Evolutionary conservation across 2,329 filamentous ascomycete species (phyloP), one percentile per base, ranked within the genome.

Genomic region (Verticillium isaacii): DNA sequence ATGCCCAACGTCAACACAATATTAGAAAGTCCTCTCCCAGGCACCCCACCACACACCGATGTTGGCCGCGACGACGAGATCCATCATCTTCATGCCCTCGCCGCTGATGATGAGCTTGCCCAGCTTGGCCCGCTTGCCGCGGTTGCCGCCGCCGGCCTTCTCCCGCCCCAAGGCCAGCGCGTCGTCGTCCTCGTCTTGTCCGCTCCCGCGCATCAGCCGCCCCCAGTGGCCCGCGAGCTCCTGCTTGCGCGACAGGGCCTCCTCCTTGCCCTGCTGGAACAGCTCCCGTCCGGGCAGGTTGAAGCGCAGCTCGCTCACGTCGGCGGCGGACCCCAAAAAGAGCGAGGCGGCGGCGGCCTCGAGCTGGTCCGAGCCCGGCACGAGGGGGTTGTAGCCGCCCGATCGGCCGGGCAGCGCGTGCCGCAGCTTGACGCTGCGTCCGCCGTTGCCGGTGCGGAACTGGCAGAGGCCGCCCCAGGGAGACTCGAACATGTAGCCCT

Each of bases 61-160:
- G 71, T 97, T 97, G 12, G 93, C 90, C 4, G 94, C 92, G 23
- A 99, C 92, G 0, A 96, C 81, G 62, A 99, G 75, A 79, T 99
- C 95, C 69, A 98, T 76, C 94, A 99, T 98, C 79, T 96, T 96
- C 66, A 96, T 77, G 0, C 95, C 95, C 69, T 96, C 93, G 61
- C 94, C 88, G 68, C 93, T 86, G 41, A 99, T 84, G 59, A 98
- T 92, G 59, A 99, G 78, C 76, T 98, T 99, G 0, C 94, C 95
- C 68, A 99, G 79, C 78, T 99, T 99, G 3, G 92, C 93, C 69
- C 91, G 86, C 73, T 91, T 93, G 0, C 94, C 94, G 55, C 89
- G 84, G 70, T 91, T 89, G 0, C 94, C 94, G 25, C 94, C 94
- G 1, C 94, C 94, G 0, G 93, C 93, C 61, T 85, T 86, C 74